A percentile compares a stretch with the other conserved stretches of the same genome.
phyloP scores from a whole-genome alignment of 2,329 filamentous ascomycete species.

The Leptographium radiaticola region DNA sequence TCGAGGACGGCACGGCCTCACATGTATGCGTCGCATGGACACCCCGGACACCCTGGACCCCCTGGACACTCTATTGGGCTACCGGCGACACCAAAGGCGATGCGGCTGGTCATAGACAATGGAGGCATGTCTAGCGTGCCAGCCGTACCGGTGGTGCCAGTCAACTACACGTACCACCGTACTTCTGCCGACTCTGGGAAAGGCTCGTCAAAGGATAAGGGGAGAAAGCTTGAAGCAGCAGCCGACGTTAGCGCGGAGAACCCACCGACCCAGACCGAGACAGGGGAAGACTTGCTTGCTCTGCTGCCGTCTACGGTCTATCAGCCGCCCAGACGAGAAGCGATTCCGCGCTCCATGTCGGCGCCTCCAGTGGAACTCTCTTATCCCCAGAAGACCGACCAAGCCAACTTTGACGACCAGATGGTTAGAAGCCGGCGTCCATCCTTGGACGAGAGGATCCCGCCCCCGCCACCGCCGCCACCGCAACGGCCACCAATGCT shows the following conservation, averaged over 20 bases:
- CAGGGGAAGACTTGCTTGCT: slow-evolving; percentile 20
- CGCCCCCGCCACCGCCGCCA: slow-evolving; percentile 36
- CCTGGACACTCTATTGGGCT: too few species aligned
- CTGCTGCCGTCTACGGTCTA: slow-evolving; percentile 48
- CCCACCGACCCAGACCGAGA: slow-evolving; percentile 12
- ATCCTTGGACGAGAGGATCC: slow-evolving; percentile 36
- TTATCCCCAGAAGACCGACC: background rate
- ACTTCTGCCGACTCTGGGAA: slow-evolving; percentile 24
- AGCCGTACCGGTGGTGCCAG: too few species aligned
- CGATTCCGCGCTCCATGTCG: slow-evolving; percentile 49
- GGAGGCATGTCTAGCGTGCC: slow-evolving; percentile 45
- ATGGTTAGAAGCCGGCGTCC: slow-evolving; percentile 21
- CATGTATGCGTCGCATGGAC: slow-evolving; percentile 33
- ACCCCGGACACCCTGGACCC: too few species aligned
- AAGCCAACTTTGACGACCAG: background rate
- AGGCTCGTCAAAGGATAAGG: slow-evolving; percentile 11
- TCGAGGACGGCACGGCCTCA: slow-evolving; percentile 15
- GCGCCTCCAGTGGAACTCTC: slow-evolving; percentile 28
- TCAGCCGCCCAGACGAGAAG: slow-evolving; percentile 31
- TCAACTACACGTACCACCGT: slow-evolving; percentile 25
- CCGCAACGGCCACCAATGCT: slow-evolving; percentile 43
- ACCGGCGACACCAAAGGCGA: slow-evolving; percentile 83
- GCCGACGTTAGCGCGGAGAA: background rate
- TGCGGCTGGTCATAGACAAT: slow-evolving; percentile 63
- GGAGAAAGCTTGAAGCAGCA: background rate